phyloP scores from a whole-genome alignment of 192 early-diverging fungal species.

The Linnemannia hyalina region DNA sequence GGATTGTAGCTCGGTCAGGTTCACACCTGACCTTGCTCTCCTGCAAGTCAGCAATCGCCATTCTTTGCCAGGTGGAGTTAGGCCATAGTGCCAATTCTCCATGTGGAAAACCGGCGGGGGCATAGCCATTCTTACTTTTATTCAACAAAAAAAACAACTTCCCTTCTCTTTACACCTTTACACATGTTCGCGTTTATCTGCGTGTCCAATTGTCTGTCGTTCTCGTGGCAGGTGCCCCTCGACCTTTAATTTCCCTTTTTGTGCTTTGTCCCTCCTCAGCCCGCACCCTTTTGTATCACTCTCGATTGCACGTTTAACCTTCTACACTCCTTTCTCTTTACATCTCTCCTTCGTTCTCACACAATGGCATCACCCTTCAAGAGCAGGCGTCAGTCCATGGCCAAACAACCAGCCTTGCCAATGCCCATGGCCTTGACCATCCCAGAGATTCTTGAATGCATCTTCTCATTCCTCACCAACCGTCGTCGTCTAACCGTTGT shows the following conservation, averaged over 20 bases:
- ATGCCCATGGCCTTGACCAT: slow-evolving; percentile 4
- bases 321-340: not conserved
- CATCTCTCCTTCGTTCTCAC: not conserved
- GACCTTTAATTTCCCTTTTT: no score
- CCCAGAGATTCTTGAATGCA: slow-evolving; percentile 21
- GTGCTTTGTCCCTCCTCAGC: no score
- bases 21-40: slow-evolving; percentile 27
- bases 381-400: not conserved
- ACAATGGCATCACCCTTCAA: not conserved
- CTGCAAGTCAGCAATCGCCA: slow-evolving; percentile 41
- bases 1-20: slow-evolving; percentile 35
- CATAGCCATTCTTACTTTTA: slow-evolving; percentile 14
- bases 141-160: not conserved
- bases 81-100: slow-evolving; percentile 57
- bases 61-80: slow-evolving; percentile 61
- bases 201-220: no score
- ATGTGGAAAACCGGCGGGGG: slow-evolving; percentile 59
- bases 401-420: not conserved
- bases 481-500: not conserved
- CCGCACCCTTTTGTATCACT: not conserved
- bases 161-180: not conserved
- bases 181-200: no score
- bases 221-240: no score
- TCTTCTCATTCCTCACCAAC: slow-evolving; percentile 5
- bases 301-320: not conserved